Percentiles rank a stretch among this genome's conserved stretches.
These are phyloP conservation scores for Kokia cookei DNA, from an alignment of 441 rosid species.

Conservation along the genomic window DNA sequence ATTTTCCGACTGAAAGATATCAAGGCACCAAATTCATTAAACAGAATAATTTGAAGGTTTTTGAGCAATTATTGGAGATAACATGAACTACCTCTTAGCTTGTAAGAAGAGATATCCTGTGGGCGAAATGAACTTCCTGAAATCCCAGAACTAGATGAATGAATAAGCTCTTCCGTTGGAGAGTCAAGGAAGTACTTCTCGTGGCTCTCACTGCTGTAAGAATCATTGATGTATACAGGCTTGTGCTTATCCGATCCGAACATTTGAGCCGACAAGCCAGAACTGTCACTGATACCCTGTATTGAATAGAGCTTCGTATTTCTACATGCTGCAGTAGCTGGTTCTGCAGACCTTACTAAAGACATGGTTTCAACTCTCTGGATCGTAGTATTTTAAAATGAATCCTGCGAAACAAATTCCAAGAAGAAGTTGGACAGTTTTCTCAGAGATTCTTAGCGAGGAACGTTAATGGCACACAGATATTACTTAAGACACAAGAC, in stretches of 20 bases:
- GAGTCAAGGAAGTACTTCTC: slow-evolving; percentile 84
- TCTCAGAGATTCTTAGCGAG: background rate
- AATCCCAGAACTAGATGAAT: slow-evolving; percentile 49
- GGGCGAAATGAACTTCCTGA: slow-evolving; percentile 50
- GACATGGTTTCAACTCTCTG: slow-evolving; percentile 46
- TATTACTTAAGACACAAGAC: background rate
- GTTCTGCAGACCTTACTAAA: slow-evolving; percentile 56
- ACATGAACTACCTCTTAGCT: slow-evolving; percentile 38
- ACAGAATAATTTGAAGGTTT: slow-evolving; percentile 31
- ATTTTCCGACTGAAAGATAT: slow-evolving; percentile 30
- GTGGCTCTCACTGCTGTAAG: slow-evolving; percentile 60
- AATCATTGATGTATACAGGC: slow-evolving; percentile 43
- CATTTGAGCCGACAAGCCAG: slow-evolving; percentile 37
- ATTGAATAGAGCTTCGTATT: slow-evolving; percentile 55
- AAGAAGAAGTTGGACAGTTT: background rate
- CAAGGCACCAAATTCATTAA: slow-evolving; percentile 18
- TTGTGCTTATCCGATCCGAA: slow-evolving; percentile 49
- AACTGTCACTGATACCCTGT: slow-evolving; percentile 36
- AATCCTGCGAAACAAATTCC: slow-evolving; percentile 16
- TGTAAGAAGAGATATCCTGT: slow-evolving; percentile 34
- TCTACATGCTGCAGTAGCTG: slow-evolving; percentile 44
- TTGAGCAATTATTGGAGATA: slow-evolving; percentile 35
- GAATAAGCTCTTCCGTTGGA: slow-evolving; percentile 51
- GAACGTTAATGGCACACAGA: background rate
- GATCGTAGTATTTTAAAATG: slow-evolving; percentile 2